Conservation (phyloP, 371 early-diverging fungal species). For the Actinomortierella ambigua region DNA sequence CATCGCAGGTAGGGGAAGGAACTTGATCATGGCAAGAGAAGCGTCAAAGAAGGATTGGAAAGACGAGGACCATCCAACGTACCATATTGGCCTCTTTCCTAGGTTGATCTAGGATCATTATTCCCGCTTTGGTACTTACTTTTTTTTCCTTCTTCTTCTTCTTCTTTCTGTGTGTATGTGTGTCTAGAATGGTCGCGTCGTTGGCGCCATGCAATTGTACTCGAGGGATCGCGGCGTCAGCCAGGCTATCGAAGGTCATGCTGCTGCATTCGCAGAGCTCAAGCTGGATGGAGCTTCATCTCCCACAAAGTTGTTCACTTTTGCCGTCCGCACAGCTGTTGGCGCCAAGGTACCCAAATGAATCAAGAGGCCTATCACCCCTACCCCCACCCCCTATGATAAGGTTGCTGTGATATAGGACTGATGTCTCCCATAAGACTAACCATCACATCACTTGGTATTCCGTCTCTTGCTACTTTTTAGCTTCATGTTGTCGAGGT, state of each 20-base stretch:
- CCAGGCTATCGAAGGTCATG: slow-evolving; percentile 97
- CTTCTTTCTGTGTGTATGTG: neutral
- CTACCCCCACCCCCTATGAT: too few relatives aligned
- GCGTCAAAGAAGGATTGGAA: neutral
- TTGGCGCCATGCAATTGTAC: slow-evolving; percentile 95
- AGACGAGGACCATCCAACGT: too few relatives aligned
- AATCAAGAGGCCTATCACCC: neutral
- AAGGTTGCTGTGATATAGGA: too few relatives aligned
- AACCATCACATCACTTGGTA: slow-evolving; percentile 1
- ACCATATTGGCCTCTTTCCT: too few relatives aligned
- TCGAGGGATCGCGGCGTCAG: slow-evolving; percentile 91
- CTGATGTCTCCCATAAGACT: neutral
- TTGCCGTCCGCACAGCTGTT: slow-evolving; percentile 84
- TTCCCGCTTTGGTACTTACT: neutral
- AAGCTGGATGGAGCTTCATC: slow-evolving; percentile 75
- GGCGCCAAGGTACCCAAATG: slow-evolving; percentile 75
- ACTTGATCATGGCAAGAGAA: slow-evolving; percentile 1
- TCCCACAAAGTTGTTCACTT: slow-evolving; percentile 90
- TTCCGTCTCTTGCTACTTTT: slow-evolving; percentile 8
- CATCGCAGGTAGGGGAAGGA: slow-evolving; percentile 84
- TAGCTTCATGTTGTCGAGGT: slow-evolving; percentile 96
- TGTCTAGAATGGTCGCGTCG: slow-evolving; percentile 80
- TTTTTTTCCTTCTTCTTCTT: neutral
- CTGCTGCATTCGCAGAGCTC: slow-evolving; percentile 93
- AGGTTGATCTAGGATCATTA: neutral